Evolutionary conservation across 2,329 filamentous ascomycete genomes (phyloP), one percentile per base, ranked within the genome.

Genomic region (Volutella citrinella): DNA sequence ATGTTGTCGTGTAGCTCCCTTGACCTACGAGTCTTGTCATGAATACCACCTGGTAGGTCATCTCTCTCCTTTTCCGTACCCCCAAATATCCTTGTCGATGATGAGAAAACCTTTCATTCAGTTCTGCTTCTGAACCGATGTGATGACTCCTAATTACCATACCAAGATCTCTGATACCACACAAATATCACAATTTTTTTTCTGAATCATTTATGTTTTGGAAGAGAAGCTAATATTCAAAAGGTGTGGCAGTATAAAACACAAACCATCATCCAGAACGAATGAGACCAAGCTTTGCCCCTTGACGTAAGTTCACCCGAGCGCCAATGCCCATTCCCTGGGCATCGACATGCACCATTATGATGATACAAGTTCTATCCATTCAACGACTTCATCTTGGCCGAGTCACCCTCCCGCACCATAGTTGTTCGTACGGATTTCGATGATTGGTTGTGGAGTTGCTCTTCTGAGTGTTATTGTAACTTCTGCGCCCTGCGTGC

Each of bases 381-480:
- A 84, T 84, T 84, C 80, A 75, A 82, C 78, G 73, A 84, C 70
- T 61, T 72, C 74, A 70, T 74, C 63, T 65, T 66, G 60, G 69
- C 81, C 82, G 70, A 84, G 80, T 76, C 75, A 79, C 76, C 68
- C 84, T 87, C 74, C 76, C 82, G 62, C 78, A 85, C 82, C 76
- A 60, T 68, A 87, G 78, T 44, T 34, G 42, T 41, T 48, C 37
- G 25, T 40, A 19, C 32, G 47, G 43, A 42, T 16, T 36, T 72
- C 68, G 64, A 87, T 71, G 82, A 87, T 64, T 59, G 74, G 83
- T 86, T 82, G 83, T 87, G 82, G 78, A 86, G 83, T 84, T 78
- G 59, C 45, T 67, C 59, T 56, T 54, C 37, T 42, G 48, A 59
- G 62, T 60, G 65, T 79, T n/a, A 80, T 79, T 69, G 69, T 42